Conservation (phyloP, 2,329 filamentous ascomycete species). For the Ascosphaera apis region DNA sequence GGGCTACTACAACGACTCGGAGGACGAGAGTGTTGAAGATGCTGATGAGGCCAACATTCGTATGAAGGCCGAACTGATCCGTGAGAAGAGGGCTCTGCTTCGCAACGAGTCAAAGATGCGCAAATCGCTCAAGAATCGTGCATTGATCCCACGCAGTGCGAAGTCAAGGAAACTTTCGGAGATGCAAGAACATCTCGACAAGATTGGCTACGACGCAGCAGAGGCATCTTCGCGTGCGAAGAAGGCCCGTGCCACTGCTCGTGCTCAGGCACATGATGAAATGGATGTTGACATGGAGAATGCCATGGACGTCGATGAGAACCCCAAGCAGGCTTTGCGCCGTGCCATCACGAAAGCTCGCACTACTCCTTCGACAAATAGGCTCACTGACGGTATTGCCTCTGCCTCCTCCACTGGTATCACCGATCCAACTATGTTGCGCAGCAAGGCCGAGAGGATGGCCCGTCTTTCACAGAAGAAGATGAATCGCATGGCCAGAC, state of each 20-base stretch:
- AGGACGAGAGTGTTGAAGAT: conserved; percentile 56
- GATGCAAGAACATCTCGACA: conserved; percentile 67
- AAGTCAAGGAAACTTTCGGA: conserved; percentile 64
- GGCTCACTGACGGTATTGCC: conserved; percentile 32
- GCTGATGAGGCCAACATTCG: conserved; percentile 70
- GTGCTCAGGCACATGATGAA: conserved; percentile 40
- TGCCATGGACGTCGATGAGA: conserved; percentile 22
- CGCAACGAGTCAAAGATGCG: conserved; percentile 87
- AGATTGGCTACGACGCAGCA: conserved; percentile 59
- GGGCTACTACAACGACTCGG: conserved; percentile 56
- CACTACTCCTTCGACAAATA: conserved; percentile 27
- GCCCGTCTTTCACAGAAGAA: conserved; percentile 85
- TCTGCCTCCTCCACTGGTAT: conserved; percentile 28
- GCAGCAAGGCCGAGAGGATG: conserved; percentile 63
- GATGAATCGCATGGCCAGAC: conserved; percentile 95
- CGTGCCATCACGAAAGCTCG: conserved; percentile 50
- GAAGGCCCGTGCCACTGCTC: conserved; percentile 47
- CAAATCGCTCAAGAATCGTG: conserved; percentile 92
- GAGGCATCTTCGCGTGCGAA: conserved; percentile 47
- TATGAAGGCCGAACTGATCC: conserved; percentile 83
- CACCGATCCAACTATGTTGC: conserved; percentile 8
- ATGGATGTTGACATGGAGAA: conserved; percentile 50
- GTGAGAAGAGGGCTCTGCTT: conserved; percentile 81
- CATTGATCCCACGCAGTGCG: conserved; percentile 66
- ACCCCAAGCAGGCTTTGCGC: conserved; percentile 26